Conservation (phyloP, 768 basidiomycete genomes). For the Mycena kentingensis region DNA sequence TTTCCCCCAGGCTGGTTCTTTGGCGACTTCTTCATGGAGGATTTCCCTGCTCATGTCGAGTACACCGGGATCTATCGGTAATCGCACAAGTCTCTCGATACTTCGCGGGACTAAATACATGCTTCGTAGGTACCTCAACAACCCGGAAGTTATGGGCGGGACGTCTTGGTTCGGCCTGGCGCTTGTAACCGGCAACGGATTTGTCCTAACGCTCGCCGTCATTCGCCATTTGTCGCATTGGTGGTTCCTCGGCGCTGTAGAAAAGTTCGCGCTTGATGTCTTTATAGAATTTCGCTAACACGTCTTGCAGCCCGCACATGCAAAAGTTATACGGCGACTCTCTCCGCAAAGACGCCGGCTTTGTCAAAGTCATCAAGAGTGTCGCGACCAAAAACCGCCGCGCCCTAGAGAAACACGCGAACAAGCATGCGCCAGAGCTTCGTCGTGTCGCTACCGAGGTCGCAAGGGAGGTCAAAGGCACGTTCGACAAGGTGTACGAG, state of each 20-base stretch:
- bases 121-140: conserved; percentile 75
- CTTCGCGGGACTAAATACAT: not conserved
- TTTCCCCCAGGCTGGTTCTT: conserved; percentile 87
- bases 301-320: conserved; percentile 86
- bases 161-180: conserved; percentile 94
- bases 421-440: conserved; percentile 82
- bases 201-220: conserved; percentile 85
- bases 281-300: not conserved
- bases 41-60: conserved; percentile 85
- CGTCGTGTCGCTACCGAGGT: conserved; percentile 54
- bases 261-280: conserved; percentile 63
- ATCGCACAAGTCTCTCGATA: conserved; percentile 18
- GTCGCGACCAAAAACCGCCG: conserved; percentile 84
- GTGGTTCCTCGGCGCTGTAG: conserved; percentile 94
- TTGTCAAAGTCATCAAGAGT: conserved; percentile 96
- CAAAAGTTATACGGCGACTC: conserved; percentile 91
- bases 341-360: conserved; percentile 92
- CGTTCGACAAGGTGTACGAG: conserved; percentile 93
- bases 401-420: conserved; percentile 72
- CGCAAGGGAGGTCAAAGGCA: conserved; percentile 89
- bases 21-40: conserved; percentile 95
- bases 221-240: conserved; percentile 85
- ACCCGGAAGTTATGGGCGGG: conserved; percentile 94
- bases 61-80: conserved; percentile 98
- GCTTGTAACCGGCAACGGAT: conserved; percentile 88